These are phyloP conservation scores for Tulasnella sp. DNA, from an alignment of 768 basidiomycete species.

Conservation along the genomic window DNA sequence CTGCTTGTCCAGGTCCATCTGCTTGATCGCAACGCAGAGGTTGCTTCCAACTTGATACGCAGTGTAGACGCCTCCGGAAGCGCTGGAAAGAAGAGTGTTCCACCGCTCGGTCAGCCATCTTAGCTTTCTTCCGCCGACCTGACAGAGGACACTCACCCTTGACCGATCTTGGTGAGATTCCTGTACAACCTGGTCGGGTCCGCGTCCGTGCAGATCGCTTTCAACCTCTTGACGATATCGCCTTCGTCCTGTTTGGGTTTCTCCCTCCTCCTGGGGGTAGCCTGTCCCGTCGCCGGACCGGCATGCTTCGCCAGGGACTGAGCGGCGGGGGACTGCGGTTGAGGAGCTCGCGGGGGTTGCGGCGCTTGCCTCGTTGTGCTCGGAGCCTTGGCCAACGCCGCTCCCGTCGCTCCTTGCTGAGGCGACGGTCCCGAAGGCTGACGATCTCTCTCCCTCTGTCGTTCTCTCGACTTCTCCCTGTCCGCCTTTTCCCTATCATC, in stretches of 20 bases:
- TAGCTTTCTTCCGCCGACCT: too few relatives aligned
- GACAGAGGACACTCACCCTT: conserved; percentile 61
- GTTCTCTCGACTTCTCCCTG: background rate
- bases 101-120: background rate
- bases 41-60: conserved; percentile 97
- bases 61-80: conserved; percentile 95
- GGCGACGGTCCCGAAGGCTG: conserved; percentile 13
- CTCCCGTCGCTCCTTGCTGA: background rate
- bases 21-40: conserved; percentile 93
- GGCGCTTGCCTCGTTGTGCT: background rate
- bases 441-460: conserved; percentile 10
- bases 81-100: conserved; percentile 35
- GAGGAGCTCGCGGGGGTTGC: background rate
- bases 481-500: background rate
- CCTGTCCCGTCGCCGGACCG: conserved; percentile 18
- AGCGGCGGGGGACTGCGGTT: conserved; percentile 42
- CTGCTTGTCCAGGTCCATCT: conserved; percentile 99
- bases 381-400: background rate
- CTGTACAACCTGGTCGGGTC: conserved; percentile 92
- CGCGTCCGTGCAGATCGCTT: conserved; percentile 93
- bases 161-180: conserved; percentile 91
- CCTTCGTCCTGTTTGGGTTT: conserved; percentile 59
- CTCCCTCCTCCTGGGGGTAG: conserved; percentile 49
- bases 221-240: conserved; percentile 82
- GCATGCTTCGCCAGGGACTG: conserved; percentile 23